These are phyloP conservation scores for Exophiala alcalophila DNA, from an alignment of 2,329 filamentous ascomycete species.

Conservation along the genomic window DNA sequence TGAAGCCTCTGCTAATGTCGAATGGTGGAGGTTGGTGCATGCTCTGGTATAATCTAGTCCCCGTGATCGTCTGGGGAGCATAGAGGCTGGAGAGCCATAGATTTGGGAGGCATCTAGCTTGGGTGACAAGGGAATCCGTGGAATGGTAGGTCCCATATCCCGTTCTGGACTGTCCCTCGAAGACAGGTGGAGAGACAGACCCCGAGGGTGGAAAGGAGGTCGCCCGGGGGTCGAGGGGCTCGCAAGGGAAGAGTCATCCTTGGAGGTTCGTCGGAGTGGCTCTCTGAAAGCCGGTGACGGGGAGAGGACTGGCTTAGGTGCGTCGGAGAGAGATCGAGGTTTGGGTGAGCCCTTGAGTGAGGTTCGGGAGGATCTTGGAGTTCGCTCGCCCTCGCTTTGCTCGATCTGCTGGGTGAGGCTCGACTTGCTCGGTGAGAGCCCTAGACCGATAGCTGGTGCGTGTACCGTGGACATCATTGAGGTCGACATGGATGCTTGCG, in stretches of 20 bases:
- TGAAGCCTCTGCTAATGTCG: conserved; percentile 84
- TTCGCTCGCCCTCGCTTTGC: conserved; percentile 26
- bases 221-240: conserved; percentile 71
- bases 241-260: conserved; percentile 63
- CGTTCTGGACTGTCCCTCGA: conserved; percentile 38
- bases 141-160: conserved; percentile 51
- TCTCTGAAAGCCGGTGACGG: conserved; percentile 59
- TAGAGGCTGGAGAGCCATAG: conserved; percentile 82
- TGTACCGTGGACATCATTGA: conserved; percentile 27
- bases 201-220: conserved; percentile 60
- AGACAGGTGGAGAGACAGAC: conserved; percentile 69
- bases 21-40: conserved; percentile 92
- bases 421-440: conserved; percentile 22
- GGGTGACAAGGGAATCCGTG: conserved; percentile 71
- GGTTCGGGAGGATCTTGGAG: conserved; percentile 21
- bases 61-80: conserved; percentile 81
- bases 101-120: conserved; percentile 81
- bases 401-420: conserved; percentile 28
- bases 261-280: conserved; percentile 53
- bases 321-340: conserved; percentile 64
- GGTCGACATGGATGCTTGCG: too few relatives aligned
- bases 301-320: conserved; percentile 56
- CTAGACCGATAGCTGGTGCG: conserved; percentile 13
- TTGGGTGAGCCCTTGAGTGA: conserved; percentile 42
- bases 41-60: conserved; percentile 91